Evolutionary conservation across 176 grass and related monocot genomes (phyloP).

Genomic region (Lolium perenne): DNA sequence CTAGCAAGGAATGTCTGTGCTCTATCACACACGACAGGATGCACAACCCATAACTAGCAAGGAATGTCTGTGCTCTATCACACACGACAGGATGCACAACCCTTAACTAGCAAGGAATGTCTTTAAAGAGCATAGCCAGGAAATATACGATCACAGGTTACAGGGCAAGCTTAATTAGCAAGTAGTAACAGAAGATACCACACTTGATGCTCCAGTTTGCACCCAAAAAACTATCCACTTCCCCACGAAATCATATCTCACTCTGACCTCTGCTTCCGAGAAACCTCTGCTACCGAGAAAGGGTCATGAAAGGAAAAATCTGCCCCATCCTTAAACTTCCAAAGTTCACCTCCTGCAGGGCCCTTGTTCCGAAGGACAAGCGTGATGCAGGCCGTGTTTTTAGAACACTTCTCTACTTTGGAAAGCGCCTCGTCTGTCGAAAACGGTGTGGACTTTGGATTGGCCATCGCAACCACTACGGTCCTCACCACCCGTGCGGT

Average conservation of each 20-base stretch:
- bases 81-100: too few relatives aligned
- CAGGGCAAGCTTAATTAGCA: neutral
- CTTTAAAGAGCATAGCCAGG: neutral
- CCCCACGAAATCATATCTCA: neutral
- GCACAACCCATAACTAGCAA: neutral
- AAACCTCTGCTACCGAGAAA: neutral
- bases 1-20: neutral
- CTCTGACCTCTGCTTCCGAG: neutral
- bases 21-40: neutral
- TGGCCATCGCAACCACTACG: neutral
- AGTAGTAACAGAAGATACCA: neutral
- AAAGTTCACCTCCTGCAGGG: neutral
- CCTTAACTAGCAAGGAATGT: neutral
- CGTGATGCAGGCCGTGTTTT: neutral
- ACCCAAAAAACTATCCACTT: neutral
- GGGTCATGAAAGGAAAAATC: conserved; percentile 1
- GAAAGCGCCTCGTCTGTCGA: neutral
- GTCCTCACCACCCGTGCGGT: neutral
- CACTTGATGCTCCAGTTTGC: neutral
- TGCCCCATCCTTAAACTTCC: neutral
- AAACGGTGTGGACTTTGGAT: neutral
- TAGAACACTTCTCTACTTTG: neutral
- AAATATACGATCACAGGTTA: neutral
- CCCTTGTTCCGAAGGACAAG: neutral
- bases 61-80: neutral